Conservation (phyloP, 2,329 filamentous ascomycete species). For the Aspergillus niger region DNA sequence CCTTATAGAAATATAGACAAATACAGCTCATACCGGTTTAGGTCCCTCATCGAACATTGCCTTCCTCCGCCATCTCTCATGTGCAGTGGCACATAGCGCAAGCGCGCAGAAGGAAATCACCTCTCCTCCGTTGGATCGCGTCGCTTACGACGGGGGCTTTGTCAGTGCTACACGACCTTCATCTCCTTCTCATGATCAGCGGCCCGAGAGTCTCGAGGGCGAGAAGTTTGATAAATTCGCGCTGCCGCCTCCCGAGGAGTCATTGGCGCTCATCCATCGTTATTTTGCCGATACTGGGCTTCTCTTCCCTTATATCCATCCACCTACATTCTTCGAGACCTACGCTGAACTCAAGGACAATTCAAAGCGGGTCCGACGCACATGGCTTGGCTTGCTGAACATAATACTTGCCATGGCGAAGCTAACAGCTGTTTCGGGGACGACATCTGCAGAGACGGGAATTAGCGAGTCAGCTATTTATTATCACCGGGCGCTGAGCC, state of each 20-base stretch:
- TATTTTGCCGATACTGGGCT: constrained; percentile 32
- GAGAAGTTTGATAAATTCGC: too few species aligned
- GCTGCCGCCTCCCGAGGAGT: constrained; percentile 15
- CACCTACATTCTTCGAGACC: constrained; percentile 27
- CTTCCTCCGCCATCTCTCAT: constrained; percentile 26
- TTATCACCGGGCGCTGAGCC: constrained; percentile 24
- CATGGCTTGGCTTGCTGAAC: constrained; percentile 36
- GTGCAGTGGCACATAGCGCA: constrained; percentile 19
- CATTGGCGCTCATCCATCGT: constrained; percentile 18
- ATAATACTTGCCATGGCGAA: constrained; percentile 33
- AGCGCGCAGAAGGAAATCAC: constrained; percentile 3
- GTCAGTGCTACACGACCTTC: constrained; percentile 24
- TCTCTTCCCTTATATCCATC: constrained; percentile 34
- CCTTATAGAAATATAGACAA: background rate
- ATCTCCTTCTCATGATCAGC: constrained; percentile 8
- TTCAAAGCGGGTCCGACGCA: constrained; percentile 27
- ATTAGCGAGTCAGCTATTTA: constrained; percentile 22
- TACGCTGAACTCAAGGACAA: constrained; percentile 25
- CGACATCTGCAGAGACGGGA: constrained; percentile 14
- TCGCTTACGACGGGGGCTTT: constrained; percentile 19
- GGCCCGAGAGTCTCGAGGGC: too few species aligned
- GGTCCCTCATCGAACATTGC: constrained; percentile 31
- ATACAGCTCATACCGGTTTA: background rate
- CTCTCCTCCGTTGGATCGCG: background rate
- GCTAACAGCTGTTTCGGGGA: constrained; percentile 3